Evolutionary conservation across 2,329 filamentous ascomycete genomes (phyloP).

Genomic region (Chaetomium strumarium): DNA sequence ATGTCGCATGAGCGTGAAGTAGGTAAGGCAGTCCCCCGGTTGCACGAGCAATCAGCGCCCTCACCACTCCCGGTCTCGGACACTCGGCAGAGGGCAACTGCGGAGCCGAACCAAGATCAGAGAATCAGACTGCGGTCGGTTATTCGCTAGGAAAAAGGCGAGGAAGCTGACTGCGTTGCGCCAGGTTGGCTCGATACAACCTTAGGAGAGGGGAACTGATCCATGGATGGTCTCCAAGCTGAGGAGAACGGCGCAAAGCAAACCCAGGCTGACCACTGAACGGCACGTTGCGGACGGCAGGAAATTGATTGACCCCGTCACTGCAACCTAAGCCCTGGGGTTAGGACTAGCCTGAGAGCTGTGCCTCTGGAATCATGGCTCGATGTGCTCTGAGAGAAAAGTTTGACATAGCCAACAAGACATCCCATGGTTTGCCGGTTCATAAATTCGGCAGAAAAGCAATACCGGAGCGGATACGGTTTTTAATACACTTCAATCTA

Average conservation of each 20-base stretch:
- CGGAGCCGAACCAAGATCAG: constrained; percentile 12
- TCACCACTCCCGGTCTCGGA: background rate
- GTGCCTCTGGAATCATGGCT: background rate
- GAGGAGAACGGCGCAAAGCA: constrained; percentile 4
- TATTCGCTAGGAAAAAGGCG: background rate
- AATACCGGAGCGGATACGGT: no score
- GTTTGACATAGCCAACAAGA: no score
- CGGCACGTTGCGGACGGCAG: constrained; percentile 10
- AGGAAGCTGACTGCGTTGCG: background rate
- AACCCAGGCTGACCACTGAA: constrained; percentile 5
- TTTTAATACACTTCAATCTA: no score
- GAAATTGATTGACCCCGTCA: constrained; percentile 13
- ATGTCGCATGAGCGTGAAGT: background rate
- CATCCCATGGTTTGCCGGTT: no score
- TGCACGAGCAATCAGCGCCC: background rate
- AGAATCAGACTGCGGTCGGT: constrained; percentile 1
- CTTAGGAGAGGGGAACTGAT: constrained; percentile 1
- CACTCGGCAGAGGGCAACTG: constrained; percentile 7
- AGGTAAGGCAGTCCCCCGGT: no score
- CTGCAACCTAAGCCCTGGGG: constrained; percentile 5
- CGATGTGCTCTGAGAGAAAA: no score
- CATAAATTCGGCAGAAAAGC: no score
- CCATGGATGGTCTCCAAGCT: background rate
- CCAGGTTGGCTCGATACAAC: constrained; percentile 6
- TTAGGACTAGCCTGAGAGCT: constrained; percentile 4